A percentile compares a stretch with the other conserved stretches of the same genome.
Evolutionary conservation across 2,329 filamentous ascomycete species (phyloP).

Genomic region (Trichophyton simii): DNA sequence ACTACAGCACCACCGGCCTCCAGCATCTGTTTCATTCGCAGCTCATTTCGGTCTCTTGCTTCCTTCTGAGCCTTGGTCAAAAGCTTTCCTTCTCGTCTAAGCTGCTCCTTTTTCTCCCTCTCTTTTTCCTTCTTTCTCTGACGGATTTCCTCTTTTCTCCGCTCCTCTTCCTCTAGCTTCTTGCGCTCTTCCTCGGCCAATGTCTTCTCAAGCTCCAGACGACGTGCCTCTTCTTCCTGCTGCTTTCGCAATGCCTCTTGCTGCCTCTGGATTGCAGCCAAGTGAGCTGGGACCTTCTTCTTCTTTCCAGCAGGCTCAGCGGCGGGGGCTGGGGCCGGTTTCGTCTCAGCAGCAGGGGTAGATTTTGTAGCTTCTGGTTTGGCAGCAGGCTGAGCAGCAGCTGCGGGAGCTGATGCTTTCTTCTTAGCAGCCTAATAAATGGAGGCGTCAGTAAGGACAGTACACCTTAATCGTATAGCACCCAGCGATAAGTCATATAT

Average conservation of each 20-base stretch:
- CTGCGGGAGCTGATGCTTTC: constrained; percentile 46
- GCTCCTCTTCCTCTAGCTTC: constrained; percentile 35
- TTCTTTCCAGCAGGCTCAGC: constrained; percentile 46
- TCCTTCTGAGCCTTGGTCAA: constrained; percentile 39
- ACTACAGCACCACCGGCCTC: constrained; percentile 34
- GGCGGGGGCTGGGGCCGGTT: constrained; percentile 24
- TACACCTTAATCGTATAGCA: not conserved
- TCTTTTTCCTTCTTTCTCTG: constrained; percentile 38
- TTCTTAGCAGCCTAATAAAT: constrained; percentile 62
- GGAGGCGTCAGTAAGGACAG: constrained; percentile 3
- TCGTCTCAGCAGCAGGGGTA: constrained; percentile 26
- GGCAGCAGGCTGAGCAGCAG: constrained; percentile 39
- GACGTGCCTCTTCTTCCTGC: constrained; percentile 35
- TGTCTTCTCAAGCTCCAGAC: constrained; percentile 29
- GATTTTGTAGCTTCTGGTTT: constrained; percentile 38
- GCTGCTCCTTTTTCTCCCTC: constrained; percentile 39
- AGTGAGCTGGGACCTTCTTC: constrained; percentile 65
- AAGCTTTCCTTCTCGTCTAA: constrained; percentile 37
- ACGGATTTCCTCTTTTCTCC: constrained; percentile 35
- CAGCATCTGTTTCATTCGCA: constrained; percentile 39
- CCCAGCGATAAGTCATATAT: constrained; percentile 7
- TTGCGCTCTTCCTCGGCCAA: constrained; percentile 28
- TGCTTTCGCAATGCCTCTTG: constrained; percentile 35
- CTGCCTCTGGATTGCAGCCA: constrained; percentile 40
- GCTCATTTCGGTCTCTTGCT: constrained; percentile 35